A percentile compares a stretch with the other conserved stretches of the same genome.
Conservation (phyloP, 2,329 filamentous ascomycete species). For the Aspergillus cejpii region DNA sequence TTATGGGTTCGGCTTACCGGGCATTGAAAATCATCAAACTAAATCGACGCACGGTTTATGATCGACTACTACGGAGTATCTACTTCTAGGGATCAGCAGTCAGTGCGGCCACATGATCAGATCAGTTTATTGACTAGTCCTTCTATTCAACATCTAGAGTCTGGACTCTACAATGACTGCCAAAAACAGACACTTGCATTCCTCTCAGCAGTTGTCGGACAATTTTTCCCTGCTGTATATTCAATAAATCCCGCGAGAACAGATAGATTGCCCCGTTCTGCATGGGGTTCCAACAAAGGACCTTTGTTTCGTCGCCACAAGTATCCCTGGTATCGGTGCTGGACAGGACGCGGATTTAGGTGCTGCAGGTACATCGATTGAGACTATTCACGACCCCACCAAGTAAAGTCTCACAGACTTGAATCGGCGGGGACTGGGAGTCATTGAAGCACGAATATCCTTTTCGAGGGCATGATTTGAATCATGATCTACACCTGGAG, state of each 20-base stretch:
- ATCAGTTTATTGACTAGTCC: background rate
- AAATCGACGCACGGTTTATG: background rate
- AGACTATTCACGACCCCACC: too few species aligned
- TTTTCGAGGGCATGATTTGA: constrained; percentile 5
- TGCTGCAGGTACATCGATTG: background rate
- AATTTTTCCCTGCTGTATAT: background rate
- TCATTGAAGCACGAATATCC: background rate
- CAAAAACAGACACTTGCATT: background rate
- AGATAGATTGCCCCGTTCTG: background rate
- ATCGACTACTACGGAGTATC: background rate
- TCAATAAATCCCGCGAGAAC: background rate
- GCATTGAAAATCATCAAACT: background rate
- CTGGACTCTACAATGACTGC: background rate
- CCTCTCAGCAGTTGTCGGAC: background rate
- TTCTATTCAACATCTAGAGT: background rate
- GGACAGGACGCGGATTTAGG: background rate
- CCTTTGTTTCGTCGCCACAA: background rate
- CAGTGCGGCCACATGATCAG: background rate
- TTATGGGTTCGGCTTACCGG: background rate
- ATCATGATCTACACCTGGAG: constrained; percentile 6
- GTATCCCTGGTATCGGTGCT: background rate
- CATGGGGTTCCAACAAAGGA: background rate
- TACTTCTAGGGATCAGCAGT: background rate
- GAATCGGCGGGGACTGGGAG: background rate
- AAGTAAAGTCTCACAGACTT: background rate